Percentiles rank a stretch among this genome's conserved stretches.
Evolutionary conservation across 352 stramenopile genomes (phyloP).

Genomic region (Globisporangium yorkense): DNA sequence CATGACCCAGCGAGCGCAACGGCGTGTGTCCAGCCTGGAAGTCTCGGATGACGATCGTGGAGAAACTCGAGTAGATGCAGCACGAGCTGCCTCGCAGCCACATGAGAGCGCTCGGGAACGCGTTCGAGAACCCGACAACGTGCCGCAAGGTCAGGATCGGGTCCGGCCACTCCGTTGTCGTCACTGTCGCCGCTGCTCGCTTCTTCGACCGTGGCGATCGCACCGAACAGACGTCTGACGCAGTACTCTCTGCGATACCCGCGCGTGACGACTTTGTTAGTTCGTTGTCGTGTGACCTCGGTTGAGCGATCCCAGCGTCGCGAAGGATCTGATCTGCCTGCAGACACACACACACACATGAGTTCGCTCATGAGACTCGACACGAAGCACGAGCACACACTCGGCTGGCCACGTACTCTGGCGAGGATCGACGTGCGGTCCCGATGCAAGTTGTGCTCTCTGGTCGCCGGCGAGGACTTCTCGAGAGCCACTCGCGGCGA

Average conservation of each 20-base stretch:
- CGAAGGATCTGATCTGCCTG: slow-evolving; percentile 46
- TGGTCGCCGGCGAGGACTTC: slow-evolving; percentile 9
- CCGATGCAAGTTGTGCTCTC: slow-evolving; percentile 24
- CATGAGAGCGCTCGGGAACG: slow-evolving; percentile 32
- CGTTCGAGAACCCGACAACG: slow-evolving; percentile 59
- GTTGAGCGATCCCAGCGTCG: slow-evolving; percentile 24
- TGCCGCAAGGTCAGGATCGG: slow-evolving; percentile 53
- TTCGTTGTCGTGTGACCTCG: not conserved
- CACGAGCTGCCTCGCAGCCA: slow-evolving; percentile 39
- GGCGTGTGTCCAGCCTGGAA: slow-evolving; percentile 12
- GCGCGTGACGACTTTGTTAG: not conserved
- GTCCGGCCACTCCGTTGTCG: slow-evolving; percentile 49
- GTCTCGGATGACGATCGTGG: slow-evolving; percentile 56
- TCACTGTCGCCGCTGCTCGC: slow-evolving; percentile 21
- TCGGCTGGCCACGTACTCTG: slow-evolving; percentile 16
- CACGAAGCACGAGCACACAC: not conserved
- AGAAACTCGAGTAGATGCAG: slow-evolving; percentile 59
- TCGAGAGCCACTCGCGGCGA: not conserved
- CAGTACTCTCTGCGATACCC: not conserved
- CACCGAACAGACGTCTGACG: not conserved
- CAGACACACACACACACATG: not conserved
- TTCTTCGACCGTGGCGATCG: not conserved
- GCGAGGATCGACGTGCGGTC: slow-evolving; percentile 29
- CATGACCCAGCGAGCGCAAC: not conserved
- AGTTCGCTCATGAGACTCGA: not conserved